Evolutionary conservation across 2,329 filamentous ascomycete species (phyloP).

Genomic region (Alternaria angustiovoidea): DNA sequence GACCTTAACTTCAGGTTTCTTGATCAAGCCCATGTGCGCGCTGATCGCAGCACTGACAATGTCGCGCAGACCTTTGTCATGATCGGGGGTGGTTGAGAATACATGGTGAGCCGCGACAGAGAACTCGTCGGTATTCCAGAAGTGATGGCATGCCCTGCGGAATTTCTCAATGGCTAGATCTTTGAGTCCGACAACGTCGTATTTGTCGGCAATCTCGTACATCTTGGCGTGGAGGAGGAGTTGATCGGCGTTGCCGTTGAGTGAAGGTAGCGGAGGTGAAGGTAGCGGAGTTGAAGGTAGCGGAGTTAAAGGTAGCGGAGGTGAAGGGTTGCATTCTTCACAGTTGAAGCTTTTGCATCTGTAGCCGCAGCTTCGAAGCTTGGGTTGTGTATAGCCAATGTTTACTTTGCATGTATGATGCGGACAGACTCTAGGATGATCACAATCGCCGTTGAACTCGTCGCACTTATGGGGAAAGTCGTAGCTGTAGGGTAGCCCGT

Average conservation of each 20-base stretch:
- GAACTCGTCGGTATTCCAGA: not conserved
- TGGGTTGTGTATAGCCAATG: no score
- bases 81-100: not conserved
- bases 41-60: accelerated
- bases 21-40: not conserved
- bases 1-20: not conserved
- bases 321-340: not conserved
- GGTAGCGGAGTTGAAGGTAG: not conserved
- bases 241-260: not conserved
- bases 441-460: no score
- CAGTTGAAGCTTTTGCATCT: not conserved
- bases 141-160: not conserved
- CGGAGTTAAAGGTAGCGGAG: no score
- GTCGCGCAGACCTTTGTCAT: not conserved
- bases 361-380: no score
- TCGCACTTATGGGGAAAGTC: not conserved
- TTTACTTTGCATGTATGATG: no score
- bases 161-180: not conserved
- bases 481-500: not conserved
- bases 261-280: not conserved
- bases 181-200: not conserved
- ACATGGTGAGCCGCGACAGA: not conserved
- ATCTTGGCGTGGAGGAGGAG: not conserved
- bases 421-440: no score
- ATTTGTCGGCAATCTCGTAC: constrained; percentile 10